Conservation (phyloP, 202 grass and related monocot species). For the Thinopyrum obtusiflorum region DNA sequence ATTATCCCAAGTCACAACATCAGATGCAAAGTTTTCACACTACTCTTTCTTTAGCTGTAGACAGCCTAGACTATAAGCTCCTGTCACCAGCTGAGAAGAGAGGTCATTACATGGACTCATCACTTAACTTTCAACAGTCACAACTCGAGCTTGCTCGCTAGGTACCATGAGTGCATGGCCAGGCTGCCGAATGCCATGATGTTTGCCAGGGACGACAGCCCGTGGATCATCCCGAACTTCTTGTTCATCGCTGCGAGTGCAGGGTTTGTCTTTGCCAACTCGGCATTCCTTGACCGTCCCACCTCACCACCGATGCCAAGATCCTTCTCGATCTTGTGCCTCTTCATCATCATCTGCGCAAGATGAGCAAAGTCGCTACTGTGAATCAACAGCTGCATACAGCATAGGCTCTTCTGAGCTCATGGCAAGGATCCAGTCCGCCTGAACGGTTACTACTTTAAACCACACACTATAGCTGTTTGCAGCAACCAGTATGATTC, state of each 20-base stretch:
- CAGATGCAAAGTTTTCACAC: background rate
- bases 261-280: conserved; percentile 55
- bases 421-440: background rate
- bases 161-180: conserved; percentile 87
- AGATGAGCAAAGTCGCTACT: background rate
- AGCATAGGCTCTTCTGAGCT: conserved; percentile 10
- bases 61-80: background rate
- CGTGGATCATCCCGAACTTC: conserved; percentile 88
- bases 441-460: background rate
- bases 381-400: background rate
- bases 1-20: background rate
- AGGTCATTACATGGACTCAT: background rate
- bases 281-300: conserved; percentile 60
- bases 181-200: conserved; percentile 84
- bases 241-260: conserved; percentile 58
- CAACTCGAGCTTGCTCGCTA: conserved; percentile 60
- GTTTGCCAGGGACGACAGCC: conserved; percentile 76
- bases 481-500: background rate
- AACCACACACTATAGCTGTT: background rate
- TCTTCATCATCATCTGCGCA: conserved; percentile 81
- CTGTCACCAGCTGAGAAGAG: background rate
- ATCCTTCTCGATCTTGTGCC: conserved; percentile 82
- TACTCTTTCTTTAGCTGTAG: background rate
- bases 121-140: conserved; percentile 5
- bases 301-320: conserved; percentile 69